phyloP scores from a whole-genome alignment of 768 basidiomycete species.

The Mycena floridula region DNA sequence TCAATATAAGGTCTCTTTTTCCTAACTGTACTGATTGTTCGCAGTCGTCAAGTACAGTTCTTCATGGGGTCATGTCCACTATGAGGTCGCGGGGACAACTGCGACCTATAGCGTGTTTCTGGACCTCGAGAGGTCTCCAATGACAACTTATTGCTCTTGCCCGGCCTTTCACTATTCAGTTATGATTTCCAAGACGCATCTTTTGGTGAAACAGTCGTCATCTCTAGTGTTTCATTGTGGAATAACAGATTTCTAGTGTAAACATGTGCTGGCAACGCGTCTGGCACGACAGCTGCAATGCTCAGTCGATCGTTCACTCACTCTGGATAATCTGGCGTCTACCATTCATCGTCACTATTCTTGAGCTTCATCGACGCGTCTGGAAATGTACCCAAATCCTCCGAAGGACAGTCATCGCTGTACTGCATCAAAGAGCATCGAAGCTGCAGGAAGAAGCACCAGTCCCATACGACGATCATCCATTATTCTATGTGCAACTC shows the following conservation, averaged over 20 bases:
- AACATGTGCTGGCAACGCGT: conserved; percentile 66
- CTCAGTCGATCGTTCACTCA: conserved; percentile 43
- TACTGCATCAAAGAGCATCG: no score
- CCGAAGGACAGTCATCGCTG: no score
- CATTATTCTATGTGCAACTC: no score
- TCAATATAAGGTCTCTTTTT: conserved; percentile 21
- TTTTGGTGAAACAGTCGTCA: conserved; percentile 44
- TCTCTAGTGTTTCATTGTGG: conserved; percentile 4
- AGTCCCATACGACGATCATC: no score
- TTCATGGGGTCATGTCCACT: conserved; percentile 52
- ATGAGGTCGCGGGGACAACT: conserved; percentile 63
- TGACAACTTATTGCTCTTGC: conserved; percentile 64
- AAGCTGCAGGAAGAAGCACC: no score
- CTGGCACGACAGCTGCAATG: conserved; percentile 50
- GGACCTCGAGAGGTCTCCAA: conserved; percentile 28
- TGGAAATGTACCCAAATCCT: no score
- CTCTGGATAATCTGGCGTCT: conserved; percentile 41
- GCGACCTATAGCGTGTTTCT: conserved; percentile 56
- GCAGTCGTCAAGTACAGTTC: conserved; percentile 58
- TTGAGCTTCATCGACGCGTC: no score
- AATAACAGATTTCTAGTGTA: conserved; percentile 46
- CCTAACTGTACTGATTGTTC: neutral
- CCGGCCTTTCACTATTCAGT: conserved; percentile 67
- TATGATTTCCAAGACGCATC: conserved; percentile 49
- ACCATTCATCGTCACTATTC: conserved; percentile 31